These are phyloP conservation scores for Trichoderma semiorbis DNA, from an alignment of 2,329 filamentous ascomycete species.

Conservation along the genomic window DNA sequence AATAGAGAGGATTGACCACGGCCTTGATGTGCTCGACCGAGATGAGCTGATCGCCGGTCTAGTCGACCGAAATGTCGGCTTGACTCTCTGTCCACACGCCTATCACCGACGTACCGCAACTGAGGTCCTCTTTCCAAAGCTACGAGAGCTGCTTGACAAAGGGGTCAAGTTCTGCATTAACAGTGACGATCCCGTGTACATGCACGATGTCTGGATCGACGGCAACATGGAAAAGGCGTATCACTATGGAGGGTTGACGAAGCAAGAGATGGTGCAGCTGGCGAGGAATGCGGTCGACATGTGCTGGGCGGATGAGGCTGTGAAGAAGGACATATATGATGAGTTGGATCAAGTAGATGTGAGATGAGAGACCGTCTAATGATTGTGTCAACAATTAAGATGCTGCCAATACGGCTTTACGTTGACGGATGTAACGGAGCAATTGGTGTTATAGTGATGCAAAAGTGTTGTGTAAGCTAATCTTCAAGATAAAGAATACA, in stretches of 20 bases:
- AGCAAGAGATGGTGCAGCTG: constrained; percentile 42
- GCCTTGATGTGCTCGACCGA: constrained; percentile 61
- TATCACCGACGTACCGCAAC: constrained; percentile 23
- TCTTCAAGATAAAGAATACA: background rate
- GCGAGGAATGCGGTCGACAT: constrained; percentile 43
- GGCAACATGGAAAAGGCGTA: constrained; percentile 45
- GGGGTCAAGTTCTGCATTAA: constrained; percentile 70
- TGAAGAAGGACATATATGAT: constrained; percentile 32
- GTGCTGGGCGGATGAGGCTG: constrained; percentile 41
- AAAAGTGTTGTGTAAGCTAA: background rate
- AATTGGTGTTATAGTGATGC: background rate
- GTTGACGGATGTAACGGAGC: background rate
- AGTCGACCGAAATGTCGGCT: constrained; percentile 51
- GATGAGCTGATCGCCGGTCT: constrained; percentile 54
- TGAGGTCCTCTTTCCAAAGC: constrained; percentile 47
- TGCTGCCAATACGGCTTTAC: background rate
- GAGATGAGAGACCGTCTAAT: background rate
- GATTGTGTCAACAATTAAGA: background rate
- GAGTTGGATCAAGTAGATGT: constrained; percentile 26
- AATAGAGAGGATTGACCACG: constrained; percentile 69
- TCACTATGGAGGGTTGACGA: constrained; percentile 38
- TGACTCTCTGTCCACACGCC: constrained; percentile 62
- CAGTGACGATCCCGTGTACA: constrained; percentile 72
- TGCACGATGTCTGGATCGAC: constrained; percentile 52
- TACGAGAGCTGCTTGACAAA: constrained; percentile 59